Evolutionary conservation across 2,329 filamentous ascomycete species (phyloP), one percentile per base, ranked within the genome.

Genomic region (Ilyonectria destructans): DNA sequence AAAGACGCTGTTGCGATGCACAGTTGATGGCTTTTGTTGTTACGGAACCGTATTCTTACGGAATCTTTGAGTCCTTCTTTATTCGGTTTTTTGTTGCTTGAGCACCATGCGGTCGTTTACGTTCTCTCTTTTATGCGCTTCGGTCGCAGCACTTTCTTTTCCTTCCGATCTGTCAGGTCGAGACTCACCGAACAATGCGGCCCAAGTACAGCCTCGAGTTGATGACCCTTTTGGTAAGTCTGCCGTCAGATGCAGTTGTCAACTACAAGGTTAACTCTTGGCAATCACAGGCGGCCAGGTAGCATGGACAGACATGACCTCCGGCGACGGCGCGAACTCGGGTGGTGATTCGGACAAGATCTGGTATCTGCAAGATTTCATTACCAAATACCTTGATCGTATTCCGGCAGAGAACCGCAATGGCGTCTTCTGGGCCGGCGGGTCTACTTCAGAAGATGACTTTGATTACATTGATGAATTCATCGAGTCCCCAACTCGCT

Each of bases 201-300:
- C 29, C 48, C 23, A 51, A 13, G 23, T 51, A 29, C 9, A 51
- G 1, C 40, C 40, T 45, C 40, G 40, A n/a, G n/a, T 17, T 2
- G 40, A 45, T 19, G 40, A 45, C 19, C 15, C 40, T 45, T 45
- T 45, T 19, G n/a, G 40, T 45, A 45, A 45, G 15, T 45, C n/a
- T 19, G 40, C 40, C 26, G 26, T 26, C 26, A 26, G 26, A 26
- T 26, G 5, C 5, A 26, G 5, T 12, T 45, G n/a, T 19, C 40
- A n/a, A n/a, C 5, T 21, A n/a, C 40, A 19, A 19, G n/a, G 4
- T 45, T 21, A n/a, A 45, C 40, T 19, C 40, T 45, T 45, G 40
- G n/a, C 4, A 33, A 45, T 51, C 19, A 19, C 48, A 51, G 48
- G 21, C n/a, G 48, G 29, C 48, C 48, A 51, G 48, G 29, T 51